phyloP scores from a whole-genome alignment of 129 eudicot species.

The Saussurea involucrata region DNA sequence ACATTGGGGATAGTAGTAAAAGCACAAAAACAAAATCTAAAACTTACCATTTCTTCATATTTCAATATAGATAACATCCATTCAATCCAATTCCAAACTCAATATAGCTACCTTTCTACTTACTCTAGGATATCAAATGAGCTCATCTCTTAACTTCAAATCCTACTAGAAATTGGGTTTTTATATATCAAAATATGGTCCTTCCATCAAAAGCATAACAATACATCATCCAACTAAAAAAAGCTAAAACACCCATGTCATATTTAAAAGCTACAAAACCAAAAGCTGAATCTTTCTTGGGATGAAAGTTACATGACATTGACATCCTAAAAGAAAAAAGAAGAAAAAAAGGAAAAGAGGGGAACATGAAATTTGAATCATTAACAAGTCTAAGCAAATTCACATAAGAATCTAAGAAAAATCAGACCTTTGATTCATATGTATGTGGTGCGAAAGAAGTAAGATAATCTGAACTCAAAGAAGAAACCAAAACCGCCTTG shows the following conservation, averaged over 20 bases:
- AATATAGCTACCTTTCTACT: background rate
- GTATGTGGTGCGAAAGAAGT: background rate
- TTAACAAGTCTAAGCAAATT: background rate
- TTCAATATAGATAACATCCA: background rate
- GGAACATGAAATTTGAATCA: background rate
- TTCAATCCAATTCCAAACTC: background rate
- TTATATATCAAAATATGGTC: background rate
- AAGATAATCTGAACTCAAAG: background rate
- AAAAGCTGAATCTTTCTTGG: background rate
- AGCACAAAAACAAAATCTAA: background rate
- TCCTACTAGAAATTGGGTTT: background rate
- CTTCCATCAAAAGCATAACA: background rate
- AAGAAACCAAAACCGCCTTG: background rate
- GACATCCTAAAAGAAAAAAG: background rate
- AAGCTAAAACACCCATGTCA: background rate
- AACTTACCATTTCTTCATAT: background rate
- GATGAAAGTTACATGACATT: background rate
- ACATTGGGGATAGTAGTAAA: background rate
- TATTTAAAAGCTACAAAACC: background rate
- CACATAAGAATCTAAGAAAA: background rate
- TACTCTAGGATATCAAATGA: background rate
- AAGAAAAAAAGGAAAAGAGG: background rate
- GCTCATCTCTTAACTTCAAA: slow-evolving; percentile 13
- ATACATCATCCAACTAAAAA: background rate
- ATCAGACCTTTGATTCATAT: background rate